phyloP scores from a whole-genome alignment of 1,284 basidiomycete species.

The Peniophora sp. region DNA sequence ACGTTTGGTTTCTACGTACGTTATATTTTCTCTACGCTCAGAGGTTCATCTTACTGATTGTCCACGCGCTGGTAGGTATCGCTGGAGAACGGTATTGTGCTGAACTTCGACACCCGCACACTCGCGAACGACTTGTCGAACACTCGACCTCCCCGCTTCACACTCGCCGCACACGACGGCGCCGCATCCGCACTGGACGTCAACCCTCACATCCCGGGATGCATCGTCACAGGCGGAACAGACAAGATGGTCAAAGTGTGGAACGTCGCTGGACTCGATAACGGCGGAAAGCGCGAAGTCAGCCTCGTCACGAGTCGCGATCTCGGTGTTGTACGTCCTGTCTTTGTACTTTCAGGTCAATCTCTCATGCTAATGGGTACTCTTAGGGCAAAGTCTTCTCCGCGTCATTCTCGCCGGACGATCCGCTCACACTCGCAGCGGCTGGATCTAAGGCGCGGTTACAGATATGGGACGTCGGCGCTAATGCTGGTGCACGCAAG shows the following conservation, averaged over 20 bases:
- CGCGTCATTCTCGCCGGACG: conserved; percentile 85
- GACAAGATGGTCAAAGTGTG: conserved; percentile 95
- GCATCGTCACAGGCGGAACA: conserved; percentile 87
- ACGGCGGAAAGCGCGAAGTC: conserved; percentile 66
- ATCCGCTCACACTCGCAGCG: conserved; percentile 89
- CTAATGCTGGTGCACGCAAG: conserved; percentile 72
- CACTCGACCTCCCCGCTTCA: conserved; percentile 74
- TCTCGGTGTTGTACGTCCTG: conserved; percentile 77
- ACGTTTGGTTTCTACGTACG: conserved; percentile 81
- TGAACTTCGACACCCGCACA: conserved; percentile 87
- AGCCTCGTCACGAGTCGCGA: conserved; percentile 86
- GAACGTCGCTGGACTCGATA: conserved; percentile 74
- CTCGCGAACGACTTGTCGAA: conserved; percentile 58
- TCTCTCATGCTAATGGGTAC: neutral
- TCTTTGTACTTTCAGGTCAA: neutral
- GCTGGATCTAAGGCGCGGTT: conserved; percentile 90
- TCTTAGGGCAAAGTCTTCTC: conserved; percentile 92
- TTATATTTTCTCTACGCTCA: conserved; percentile 7
- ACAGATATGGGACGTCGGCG: conserved; percentile 90
- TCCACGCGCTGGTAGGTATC: conserved; percentile 53
- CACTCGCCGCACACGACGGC: conserved; percentile 92
- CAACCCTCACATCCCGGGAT: conserved; percentile 86
- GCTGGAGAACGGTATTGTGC: conserved; percentile 86
- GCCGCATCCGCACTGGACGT: conserved; percentile 89
- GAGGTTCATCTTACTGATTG: conserved; percentile 1